Evolutionary conservation across 164 flowering plant genomes (phyloP), one percentile per base, ranked within the genome.

Genomic region (Tetracentron sinense): DNA sequence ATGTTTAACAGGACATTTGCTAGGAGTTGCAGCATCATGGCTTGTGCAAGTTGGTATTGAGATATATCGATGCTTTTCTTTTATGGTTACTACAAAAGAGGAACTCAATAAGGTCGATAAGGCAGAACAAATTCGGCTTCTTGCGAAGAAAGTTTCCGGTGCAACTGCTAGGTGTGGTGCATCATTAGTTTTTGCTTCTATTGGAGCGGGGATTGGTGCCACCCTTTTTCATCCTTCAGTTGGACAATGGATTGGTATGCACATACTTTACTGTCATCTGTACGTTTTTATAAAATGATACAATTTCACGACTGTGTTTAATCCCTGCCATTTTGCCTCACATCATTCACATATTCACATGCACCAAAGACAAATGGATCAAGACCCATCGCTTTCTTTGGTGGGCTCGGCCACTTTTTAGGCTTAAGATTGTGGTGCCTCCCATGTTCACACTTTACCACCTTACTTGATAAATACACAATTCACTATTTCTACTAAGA

Each of bases 211-310:
- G 23, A 69, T 87, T 44, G 90, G 96, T 67, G 86, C 99, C 50
- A 60, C 76, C 49, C 67, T 84, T 25, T n/a, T 84, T 46, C 89
- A 82, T 35, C 99, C 99, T 63, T 87, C 96, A 28, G 16, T 57
- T 10, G 99, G 99, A 28, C 99, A 94, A 66, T 86, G 96, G 95
- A 81, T 91, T 42, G 97, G 99, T 94, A 89, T 79, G 83, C n/a
- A 35, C 63, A n/a, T 53, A n/a, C 22, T 55, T 42, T 47, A 10
- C 52, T 4, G 16, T 48, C 56, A 16, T 30, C 16, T 23, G 29
- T 10, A 42, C 33, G 21, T 50, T 49, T 1, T 5, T 12, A n/a
- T n/a, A n/a, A n/a, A n/a, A n/a, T n/a, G n/a, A n/a, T n/a, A n/a
- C n/a, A n/a, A n/a, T n/a, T n/a, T n/a, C n/a, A n/a, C n/a, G n/a